A percentile compares a stretch with the other conserved stretches of the same genome.
These are phyloP conservation scores for Aspergillus sclerotioniger DNA, from an alignment of 495 filamentous ascomycete species.

Conservation along the genomic window DNA sequence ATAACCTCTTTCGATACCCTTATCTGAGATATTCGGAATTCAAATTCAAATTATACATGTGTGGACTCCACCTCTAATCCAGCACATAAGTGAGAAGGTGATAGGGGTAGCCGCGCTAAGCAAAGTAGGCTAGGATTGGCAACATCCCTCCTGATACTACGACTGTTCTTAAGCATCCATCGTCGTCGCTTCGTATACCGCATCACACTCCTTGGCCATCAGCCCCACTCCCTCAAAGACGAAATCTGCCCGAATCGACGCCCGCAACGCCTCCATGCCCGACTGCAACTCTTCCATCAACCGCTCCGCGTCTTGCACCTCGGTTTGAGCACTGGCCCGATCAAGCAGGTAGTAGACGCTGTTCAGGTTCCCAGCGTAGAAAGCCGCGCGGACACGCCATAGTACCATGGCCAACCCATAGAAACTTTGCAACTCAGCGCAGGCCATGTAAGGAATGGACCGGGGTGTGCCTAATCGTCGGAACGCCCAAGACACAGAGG, in stretches of 20 bases:
- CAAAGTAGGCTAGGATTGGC: too few relatives aligned
- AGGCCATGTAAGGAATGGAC: constrained; percentile 6
- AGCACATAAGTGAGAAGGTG: too few relatives aligned
- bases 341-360: background rate
- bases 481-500: background rate
- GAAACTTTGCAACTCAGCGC: constrained; percentile 8
- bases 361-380: background rate
- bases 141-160: too few relatives aligned
- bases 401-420: constrained; percentile 5
- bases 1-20: too few relatives aligned
- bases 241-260: background rate
- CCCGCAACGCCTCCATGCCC: constrained; percentile 1
- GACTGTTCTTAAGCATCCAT: too few relatives aligned
- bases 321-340: background rate
- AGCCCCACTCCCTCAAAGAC: background rate
- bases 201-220: constrained; percentile 2
- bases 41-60: too few relatives aligned
- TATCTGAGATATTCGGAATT: too few relatives aligned
- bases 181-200: background rate
- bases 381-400: background rate
- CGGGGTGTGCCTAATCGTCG: background rate
- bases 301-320: constrained; percentile 12
- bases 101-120: too few relatives aligned
- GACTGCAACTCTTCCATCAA: constrained; percentile 8
- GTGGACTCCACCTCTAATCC: too few relatives aligned